A percentile compares a stretch with the other conserved stretches of the same genome.
Evolutionary conservation across 2,329 filamentous ascomycete genomes (phyloP).

Genomic region (Nannizzia gypsea): DNA sequence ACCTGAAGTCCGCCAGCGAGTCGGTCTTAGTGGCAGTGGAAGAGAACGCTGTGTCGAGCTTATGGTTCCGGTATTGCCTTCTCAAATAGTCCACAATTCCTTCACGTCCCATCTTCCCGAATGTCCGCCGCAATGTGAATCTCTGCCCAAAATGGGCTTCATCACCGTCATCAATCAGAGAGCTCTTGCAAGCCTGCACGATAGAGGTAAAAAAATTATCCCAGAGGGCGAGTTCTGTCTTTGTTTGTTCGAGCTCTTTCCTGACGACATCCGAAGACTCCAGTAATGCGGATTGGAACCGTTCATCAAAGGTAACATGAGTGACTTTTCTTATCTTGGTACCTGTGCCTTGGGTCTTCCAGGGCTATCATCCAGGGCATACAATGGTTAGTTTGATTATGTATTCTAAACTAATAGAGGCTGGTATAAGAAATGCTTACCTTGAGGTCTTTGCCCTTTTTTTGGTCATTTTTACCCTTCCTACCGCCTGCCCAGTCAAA

Average conservation of each 20-base stretch:
- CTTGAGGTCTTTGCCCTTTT: neutral
- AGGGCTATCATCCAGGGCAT: neutral
- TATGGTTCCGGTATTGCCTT: constrained; percentile 53
- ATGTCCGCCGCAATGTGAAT: neutral
- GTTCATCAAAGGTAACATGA: neutral
- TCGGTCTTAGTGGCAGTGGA: constrained; percentile 48
- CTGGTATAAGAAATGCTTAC: neutral
- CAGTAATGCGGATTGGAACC: neutral
- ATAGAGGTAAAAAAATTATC: neutral
- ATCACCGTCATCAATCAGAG: neutral
- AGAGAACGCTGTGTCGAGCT: constrained; percentile 48
- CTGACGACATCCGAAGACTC: neutral
- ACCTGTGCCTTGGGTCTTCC: neutral
- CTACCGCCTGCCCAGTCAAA: neutral
- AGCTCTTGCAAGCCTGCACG: neutral
- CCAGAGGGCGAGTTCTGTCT: neutral
- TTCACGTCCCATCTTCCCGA: neutral
- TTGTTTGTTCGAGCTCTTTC: neutral
- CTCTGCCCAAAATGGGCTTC: neutral
- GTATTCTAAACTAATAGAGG: neutral
- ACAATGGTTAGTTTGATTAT: neutral
- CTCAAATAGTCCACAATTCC: neutral
- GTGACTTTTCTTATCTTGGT: neutral
- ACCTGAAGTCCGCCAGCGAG: constrained; percentile 68
- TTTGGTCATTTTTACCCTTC: neutral